These are phyloP conservation scores for Pyricularia sp. DNA, from an alignment of 2,329 filamentous ascomycete genomes.

Conservation along the genomic window DNA sequence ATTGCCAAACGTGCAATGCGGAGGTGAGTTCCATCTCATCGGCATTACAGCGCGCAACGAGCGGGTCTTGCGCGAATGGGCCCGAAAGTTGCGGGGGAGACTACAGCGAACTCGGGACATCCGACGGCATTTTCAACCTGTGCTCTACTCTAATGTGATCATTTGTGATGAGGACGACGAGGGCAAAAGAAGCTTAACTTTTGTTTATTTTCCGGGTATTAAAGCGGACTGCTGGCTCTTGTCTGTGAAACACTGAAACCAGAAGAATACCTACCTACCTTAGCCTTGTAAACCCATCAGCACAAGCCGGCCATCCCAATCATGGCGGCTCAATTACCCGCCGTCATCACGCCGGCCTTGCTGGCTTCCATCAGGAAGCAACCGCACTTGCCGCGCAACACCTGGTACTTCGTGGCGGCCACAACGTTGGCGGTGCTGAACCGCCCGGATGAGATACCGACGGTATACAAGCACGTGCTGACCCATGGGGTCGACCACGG, in stretches of 20 bases:
- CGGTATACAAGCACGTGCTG: conserved; percentile 32
- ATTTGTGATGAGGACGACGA: neutral
- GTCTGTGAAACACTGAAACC: neutral
- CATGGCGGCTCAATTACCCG: conserved; percentile 12
- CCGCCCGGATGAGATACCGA: conserved; percentile 35
- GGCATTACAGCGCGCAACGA: neutral
- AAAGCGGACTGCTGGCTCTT: neutral
- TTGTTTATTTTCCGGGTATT: neutral
- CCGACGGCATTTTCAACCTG: neutral
- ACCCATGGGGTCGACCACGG: conserved; percentile 15
- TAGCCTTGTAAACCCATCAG: neutral
- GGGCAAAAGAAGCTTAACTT: neutral
- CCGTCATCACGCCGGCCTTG: conserved; percentile 29
- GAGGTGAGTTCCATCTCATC: neutral
- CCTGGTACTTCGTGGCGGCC: conserved; percentile 39
- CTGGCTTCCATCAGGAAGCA: conserved; percentile 29
- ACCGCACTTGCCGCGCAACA: conserved; percentile 30
- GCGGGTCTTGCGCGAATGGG: neutral
- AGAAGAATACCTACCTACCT: neutral
- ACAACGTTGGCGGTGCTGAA: conserved; percentile 37
- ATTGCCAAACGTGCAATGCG: neutral
- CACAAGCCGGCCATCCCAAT: neutral
- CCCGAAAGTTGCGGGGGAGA: neutral
- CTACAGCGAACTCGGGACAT: neutral
- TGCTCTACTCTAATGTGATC: neutral